Percentiles rank a stretch among this genome's conserved stretches.
Evolutionary conservation across 2,329 filamentous ascomycete genomes (phyloP).

Genomic region (Cercospora citrullina): DNA sequence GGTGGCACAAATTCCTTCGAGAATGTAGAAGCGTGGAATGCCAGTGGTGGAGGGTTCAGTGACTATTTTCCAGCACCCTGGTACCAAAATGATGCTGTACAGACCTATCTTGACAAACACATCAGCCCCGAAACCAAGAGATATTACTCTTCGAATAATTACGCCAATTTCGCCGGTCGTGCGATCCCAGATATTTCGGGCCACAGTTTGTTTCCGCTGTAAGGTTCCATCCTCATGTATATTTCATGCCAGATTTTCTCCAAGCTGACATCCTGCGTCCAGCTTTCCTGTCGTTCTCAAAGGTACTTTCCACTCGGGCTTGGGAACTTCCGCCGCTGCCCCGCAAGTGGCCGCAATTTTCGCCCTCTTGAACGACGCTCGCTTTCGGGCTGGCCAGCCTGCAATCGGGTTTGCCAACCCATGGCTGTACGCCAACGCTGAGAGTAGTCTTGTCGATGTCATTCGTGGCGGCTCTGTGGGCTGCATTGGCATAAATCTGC

Average conservation of each 20-base stretch:
- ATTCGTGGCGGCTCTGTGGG: slow-evolving; percentile 36
- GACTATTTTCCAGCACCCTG: slow-evolving; percentile 45
- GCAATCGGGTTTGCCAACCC: slow-evolving; percentile 57
- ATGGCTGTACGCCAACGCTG: slow-evolving; percentile 52
- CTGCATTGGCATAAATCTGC: slow-evolving; percentile 24
- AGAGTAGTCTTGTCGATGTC: slow-evolving; percentile 52
- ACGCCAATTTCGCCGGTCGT: slow-evolving; percentile 37
- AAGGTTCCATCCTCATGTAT: neutral
- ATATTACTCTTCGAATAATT: slow-evolving; percentile 27
- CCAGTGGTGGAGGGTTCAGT: slow-evolving; percentile 45
- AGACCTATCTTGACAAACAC: slow-evolving; percentile 23
- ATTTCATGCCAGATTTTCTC: neutral
- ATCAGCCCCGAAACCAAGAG: slow-evolving; percentile 23
- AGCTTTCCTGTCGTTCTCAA: slow-evolving; percentile 30
- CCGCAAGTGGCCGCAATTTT: slow-evolving; percentile 61
- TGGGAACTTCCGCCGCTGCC: slow-evolving; percentile 54
- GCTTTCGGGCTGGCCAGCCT: slow-evolving; percentile 52
- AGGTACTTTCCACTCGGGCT: slow-evolving; percentile 39
- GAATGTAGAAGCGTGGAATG: slow-evolving; percentile 40
- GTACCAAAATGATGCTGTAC: slow-evolving; percentile 45
- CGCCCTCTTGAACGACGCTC: slow-evolving; percentile 62
- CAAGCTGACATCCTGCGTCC: slow-evolving; percentile 34
- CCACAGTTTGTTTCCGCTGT: slow-evolving; percentile 43
- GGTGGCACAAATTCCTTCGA: slow-evolving; percentile 45
- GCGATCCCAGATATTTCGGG: slow-evolving; percentile 50